These are phyloP conservation scores for Candida patagonica DNA, from an alignment of 805 yeast genomes.

Conservation along the genomic window DNA sequence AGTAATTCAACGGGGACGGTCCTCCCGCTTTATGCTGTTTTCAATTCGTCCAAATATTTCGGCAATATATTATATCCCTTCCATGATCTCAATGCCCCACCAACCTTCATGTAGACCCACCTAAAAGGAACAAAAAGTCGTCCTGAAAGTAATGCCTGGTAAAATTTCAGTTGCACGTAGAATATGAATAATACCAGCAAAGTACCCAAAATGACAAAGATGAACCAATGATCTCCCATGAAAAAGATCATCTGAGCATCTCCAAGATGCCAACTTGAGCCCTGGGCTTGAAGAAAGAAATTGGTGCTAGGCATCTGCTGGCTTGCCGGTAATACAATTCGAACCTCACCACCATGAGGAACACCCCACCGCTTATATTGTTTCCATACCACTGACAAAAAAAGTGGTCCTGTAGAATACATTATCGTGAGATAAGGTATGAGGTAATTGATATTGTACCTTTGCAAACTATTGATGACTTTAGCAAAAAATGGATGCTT, in stretches of 20 bases:
- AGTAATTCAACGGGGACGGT: too few species aligned
- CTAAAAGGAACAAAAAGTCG: neutral
- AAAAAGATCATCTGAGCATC: slow-evolving; percentile 75
- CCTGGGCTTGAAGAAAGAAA: slow-evolving; percentile 63
- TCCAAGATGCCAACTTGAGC: slow-evolving; percentile 88
- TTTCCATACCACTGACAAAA: slow-evolving; percentile 78
- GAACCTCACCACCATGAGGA: slow-evolving; percentile 55
- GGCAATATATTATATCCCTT: neutral
- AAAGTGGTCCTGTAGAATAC: slow-evolving; percentile 89
- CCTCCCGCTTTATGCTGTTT: too few species aligned
- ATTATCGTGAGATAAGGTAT: slow-evolving; percentile 86
- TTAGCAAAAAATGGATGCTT: slow-evolving; percentile 75
- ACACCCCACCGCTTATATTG: slow-evolving; percentile 71
- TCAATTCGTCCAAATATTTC: neutral
- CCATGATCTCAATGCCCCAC: neutral
- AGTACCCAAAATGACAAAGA: slow-evolving; percentile 59
- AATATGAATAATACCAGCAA: slow-evolving; percentile 20
- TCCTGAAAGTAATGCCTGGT: slow-evolving; percentile 10
- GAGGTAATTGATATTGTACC: slow-evolving; percentile 64
- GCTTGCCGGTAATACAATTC: slow-evolving; percentile 54
- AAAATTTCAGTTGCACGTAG: slow-evolving; percentile 13
- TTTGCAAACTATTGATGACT: slow-evolving; percentile 53
- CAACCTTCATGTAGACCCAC: neutral
- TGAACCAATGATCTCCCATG: slow-evolving; percentile 63
- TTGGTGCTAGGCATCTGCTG: slow-evolving; percentile 47